Base-by-base conservation (phyloP, 2,329 filamentous ascomycete genomes). In the Aspergillus costaricaensis region DNA sequence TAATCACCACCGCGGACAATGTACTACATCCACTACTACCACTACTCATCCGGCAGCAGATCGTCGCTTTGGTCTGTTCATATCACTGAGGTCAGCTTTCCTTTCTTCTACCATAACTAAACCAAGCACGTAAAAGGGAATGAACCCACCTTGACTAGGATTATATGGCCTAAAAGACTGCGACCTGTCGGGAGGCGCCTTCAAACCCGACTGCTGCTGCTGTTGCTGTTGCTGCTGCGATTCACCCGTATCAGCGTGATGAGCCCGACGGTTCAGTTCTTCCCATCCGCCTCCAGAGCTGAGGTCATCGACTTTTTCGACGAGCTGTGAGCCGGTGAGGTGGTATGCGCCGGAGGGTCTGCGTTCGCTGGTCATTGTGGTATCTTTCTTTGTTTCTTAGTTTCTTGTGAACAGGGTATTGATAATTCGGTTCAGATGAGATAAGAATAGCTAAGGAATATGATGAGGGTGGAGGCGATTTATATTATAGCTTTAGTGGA, bases 151-250 rank as follows among this genome's bases (percentile, higher is more conserved):
- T 2, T 25, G 10, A 23, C 19, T 55, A 4, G 15, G 10, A 6
- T 30, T 19, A 47, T 55, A 55, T 25, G 39, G 53, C 10, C 53
- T 39, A 39, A 55, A 55, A 5, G 53, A 55, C 25, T 55, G 53
- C 12, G 39, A 14, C 39, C 39, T 19, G 7, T 43, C 39, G 1
- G 25, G 53, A 2, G 21, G 10, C 5, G 21, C 12, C 23, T 49
- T 23, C 1, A 15, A 10, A 2, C 23, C 14, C 8, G 27, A 30
- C 23, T 47, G 14, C 10, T 30, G 53, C 30, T 15, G 12, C 10
- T 10, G 19, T 10, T 32, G 21, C 25, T 8, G 10, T 10, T 12
- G 23, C 27, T 38, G 52, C 15, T 12, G 53, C 10, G 19, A 14
- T 5, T 32, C 21, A 27, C 32, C 25, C 21, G 27, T 12, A 2